Conservation (phyloP, 2,329 filamentous ascomycete species). For the Lecanicillium sp. region DNA sequence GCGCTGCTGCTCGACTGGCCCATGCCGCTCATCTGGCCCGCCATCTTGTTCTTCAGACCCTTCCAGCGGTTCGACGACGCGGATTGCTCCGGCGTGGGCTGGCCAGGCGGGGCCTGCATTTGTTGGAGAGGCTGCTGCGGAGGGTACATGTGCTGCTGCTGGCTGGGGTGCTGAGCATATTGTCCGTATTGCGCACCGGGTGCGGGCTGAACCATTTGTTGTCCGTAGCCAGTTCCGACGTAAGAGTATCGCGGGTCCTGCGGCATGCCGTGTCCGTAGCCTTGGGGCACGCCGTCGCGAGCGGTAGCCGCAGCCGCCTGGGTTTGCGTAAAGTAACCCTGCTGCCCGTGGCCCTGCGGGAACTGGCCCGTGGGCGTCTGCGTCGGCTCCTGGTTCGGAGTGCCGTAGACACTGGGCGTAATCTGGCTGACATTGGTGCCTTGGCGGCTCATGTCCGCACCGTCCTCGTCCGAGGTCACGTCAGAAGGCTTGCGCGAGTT, state of each 20-base stretch:
- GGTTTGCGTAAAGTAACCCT: background rate
- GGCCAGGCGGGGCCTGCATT: background rate
- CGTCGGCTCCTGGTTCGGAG: background rate
- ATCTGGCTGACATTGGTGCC: slow-evolving; percentile 3
- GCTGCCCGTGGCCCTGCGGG: background rate
- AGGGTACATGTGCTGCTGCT: background rate
- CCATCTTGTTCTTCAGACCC: slow-evolving; percentile 27
- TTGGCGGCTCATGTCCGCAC: background rate
- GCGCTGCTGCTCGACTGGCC: slow-evolving; percentile 4
- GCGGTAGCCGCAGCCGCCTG: background rate
- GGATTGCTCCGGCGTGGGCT: background rate
- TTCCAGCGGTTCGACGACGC: slow-evolving; percentile 25
- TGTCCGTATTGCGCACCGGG: background rate
- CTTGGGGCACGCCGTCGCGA: background rate
- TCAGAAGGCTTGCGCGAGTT: slow-evolving; percentile 1
- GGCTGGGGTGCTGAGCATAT: background rate
- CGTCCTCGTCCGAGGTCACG: background rate
- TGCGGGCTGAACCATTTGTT: background rate
- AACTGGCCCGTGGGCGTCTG: background rate
- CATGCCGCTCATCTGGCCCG: slow-evolving; percentile 22
- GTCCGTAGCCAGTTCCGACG: too few relatives aligned
- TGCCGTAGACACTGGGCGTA: background rate
- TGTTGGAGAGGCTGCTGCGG: background rate
- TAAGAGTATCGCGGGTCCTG: too few relatives aligned
- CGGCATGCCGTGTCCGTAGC: too few relatives aligned